Evolutionary conservation across 31 red algal genomes (phyloP).

Genomic region (Asparagopsis taxiformis): DNA sequence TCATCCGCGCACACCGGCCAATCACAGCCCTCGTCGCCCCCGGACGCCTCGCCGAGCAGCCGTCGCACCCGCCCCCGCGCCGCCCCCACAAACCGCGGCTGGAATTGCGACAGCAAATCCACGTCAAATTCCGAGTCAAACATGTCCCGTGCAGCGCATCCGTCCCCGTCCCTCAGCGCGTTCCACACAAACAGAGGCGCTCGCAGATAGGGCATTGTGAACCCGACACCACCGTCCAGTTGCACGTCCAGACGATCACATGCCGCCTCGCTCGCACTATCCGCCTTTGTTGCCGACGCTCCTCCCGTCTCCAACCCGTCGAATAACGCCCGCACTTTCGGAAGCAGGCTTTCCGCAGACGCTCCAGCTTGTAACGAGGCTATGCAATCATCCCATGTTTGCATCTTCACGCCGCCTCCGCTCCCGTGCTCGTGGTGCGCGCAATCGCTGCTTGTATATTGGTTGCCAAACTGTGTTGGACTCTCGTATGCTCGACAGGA

Average conservation of each 20-base stretch:
- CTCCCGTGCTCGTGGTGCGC: neutral
- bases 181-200: neutral
- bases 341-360: neutral
- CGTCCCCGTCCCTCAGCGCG: neutral
- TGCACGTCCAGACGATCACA: no score
- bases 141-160: neutral
- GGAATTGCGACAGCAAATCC: neutral
- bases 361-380: constrained; percentile 15
- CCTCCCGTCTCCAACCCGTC: no score
- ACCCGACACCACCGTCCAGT: no score
- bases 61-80: neutral
- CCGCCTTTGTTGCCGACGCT: no score
- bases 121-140: neutral
- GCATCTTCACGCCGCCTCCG: constrained; percentile 5
- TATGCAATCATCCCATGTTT: constrained; percentile 9
- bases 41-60: neutral
- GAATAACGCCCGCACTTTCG: constrained; percentile 1
- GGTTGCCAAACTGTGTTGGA: no score
- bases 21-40: neutral
- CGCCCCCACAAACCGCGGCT: neutral
- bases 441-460: no score
- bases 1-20: neutral
- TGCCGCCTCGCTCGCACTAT: no score
- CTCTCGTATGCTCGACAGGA: no score
- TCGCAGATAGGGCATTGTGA: constrained; percentile 7